Conservation (phyloP, 257 asterid species). For the Solanum pennellii region DNA sequence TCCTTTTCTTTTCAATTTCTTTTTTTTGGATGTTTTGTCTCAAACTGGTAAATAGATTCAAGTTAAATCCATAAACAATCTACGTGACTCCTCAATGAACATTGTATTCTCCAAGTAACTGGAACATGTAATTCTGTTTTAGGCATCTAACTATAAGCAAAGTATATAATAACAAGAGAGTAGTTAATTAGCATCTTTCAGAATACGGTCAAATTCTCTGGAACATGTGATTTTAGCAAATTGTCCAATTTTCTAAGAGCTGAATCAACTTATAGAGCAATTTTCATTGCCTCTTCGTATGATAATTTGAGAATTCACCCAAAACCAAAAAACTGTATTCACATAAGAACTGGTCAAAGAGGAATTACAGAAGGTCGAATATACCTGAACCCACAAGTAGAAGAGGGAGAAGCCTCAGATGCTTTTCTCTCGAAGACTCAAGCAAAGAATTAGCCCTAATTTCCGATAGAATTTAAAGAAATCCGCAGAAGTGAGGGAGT, state of each 20-base stretch:
- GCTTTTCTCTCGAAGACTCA: background rate
- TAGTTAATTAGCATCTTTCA: background rate
- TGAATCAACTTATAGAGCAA: background rate
- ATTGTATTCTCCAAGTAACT: background rate
- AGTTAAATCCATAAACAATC: background rate
- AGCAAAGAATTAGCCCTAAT: background rate
- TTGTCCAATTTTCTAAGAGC: background rate
- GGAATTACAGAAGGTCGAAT: background rate
- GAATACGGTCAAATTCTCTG: background rate
- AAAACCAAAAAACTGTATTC: background rate
- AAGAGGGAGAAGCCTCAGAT: background rate
- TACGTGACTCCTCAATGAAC: background rate
- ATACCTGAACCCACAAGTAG: background rate
- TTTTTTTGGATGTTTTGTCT: background rate
- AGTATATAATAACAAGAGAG: background rate
- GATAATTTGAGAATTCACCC: background rate
- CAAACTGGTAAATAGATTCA: background rate
- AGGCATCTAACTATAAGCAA: background rate
- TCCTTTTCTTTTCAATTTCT: background rate
- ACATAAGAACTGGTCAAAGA: background rate
- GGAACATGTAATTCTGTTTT: background rate
- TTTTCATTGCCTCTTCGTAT: background rate
- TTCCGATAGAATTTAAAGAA: background rate
- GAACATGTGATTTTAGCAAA: background rate
- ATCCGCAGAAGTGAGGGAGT: background rate